Evolutionary conservation across 2,329 filamentous ascomycete genomes (phyloP).

Genomic region (Didymosphaeria variabile): DNA sequence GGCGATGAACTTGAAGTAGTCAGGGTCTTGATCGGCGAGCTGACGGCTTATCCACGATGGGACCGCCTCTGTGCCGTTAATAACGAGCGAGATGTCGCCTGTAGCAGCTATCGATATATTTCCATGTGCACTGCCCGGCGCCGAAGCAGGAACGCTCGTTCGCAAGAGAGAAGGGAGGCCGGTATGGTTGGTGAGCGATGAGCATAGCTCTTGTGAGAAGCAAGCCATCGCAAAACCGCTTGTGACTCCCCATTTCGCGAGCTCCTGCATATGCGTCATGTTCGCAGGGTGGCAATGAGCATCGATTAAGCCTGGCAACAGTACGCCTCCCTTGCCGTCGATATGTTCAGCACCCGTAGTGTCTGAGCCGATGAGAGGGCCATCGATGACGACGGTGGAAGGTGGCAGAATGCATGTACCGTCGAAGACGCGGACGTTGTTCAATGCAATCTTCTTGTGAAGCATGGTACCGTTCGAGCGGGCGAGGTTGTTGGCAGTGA

Average conservation of each 20-base stretch:
- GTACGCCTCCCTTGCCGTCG: slow-evolving; percentile 20
- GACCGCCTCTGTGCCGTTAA: background rate
- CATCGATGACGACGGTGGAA: slow-evolving; percentile 17
- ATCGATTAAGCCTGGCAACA: slow-evolving; percentile 32
- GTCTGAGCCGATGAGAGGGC: slow-evolving; percentile 8
- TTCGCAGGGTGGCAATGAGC: slow-evolving; percentile 21
- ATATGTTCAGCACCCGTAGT: slow-evolving; percentile 15
- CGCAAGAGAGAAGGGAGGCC: slow-evolving; percentile 4
- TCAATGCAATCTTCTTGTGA: slow-evolving; percentile 10
- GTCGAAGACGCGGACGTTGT: slow-evolving; percentile 19
- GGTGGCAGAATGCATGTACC: slow-evolving; percentile 11
- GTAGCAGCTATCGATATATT: background rate
- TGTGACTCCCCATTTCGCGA: slow-evolving; percentile 27
- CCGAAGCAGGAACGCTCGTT: slow-evolving; percentile 4
- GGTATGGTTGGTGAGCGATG: slow-evolving; percentile 3
- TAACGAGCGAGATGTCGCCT: background rate
- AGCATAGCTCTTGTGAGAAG: slow-evolving; percentile 8
- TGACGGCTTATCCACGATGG: slow-evolving; percentile 5
- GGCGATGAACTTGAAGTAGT: slow-evolving; percentile 21
- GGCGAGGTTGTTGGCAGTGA: slow-evolving; percentile 8
- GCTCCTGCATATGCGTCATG: slow-evolving; percentile 16
- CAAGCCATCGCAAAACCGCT: slow-evolving; percentile 18
- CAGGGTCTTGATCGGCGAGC: background rate
- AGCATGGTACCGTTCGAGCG: background rate
- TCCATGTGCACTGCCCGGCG: slow-evolving; percentile 12